Evolutionary conservation across 441 rosid genomes (phyloP).

Genomic region (Caryocar brasiliense): DNA sequence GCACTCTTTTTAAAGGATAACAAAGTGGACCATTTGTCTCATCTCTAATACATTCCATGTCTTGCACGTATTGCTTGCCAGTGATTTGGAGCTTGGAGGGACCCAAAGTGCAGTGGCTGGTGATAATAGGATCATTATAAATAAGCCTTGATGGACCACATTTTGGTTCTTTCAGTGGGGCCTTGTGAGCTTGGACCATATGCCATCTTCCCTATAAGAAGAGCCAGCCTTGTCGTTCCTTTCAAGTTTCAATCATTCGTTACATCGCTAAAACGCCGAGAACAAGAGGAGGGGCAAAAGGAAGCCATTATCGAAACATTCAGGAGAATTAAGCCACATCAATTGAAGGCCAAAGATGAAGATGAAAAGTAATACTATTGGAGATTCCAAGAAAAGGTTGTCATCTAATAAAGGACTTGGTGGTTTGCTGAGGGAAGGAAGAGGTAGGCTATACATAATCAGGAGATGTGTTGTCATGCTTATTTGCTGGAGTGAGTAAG

Average conservation of each 20-base stretch:
- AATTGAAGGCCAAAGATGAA: conserved; percentile 8
- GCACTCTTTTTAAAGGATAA: neutral
- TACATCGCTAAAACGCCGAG: conserved; percentile 1
- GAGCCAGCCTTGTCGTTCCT: conserved; percentile 4
- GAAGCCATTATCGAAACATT: neutral
- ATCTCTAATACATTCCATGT: neutral
- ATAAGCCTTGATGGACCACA: conserved; percentile 12
- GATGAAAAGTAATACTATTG: conserved; percentile 20
- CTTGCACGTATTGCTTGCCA: neutral
- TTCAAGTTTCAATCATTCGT: conserved; percentile 15
- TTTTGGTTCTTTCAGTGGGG: conserved; percentile 16
- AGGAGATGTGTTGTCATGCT: conserved; percentile 61
- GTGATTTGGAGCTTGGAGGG: conserved; percentile 10
- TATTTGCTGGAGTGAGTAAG: conserved; percentile 47
- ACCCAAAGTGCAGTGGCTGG: conserved; percentile 19
- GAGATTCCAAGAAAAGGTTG: conserved; percentile 29
- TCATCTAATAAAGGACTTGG: conserved; percentile 32
- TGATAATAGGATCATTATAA: conserved; percentile 5
- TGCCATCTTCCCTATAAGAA: conserved; percentile 15
- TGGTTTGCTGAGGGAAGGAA: conserved; percentile 43
- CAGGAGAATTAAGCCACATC: neutral
- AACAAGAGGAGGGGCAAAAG: neutral
- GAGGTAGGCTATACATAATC: conserved; percentile 55
- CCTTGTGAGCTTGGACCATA: conserved; percentile 16
- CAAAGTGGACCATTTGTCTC: conserved; percentile 10